phyloP scores from a whole-genome alignment of 495 filamentous ascomycete species.

The Xylaria telfairii region DNA sequence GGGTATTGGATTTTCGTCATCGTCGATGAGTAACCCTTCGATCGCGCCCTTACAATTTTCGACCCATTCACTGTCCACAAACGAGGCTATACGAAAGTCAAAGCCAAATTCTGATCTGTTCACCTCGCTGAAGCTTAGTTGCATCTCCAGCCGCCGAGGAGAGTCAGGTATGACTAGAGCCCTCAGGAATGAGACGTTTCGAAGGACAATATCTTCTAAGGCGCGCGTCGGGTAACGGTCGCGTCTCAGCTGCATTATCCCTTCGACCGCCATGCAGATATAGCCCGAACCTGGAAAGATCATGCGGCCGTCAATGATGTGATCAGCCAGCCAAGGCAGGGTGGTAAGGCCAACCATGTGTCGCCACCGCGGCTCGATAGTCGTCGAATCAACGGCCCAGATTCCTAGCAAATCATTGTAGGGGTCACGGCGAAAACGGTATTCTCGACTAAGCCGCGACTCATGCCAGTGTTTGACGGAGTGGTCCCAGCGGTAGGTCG shows the following conservation, averaged over 20 bases:
- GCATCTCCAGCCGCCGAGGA: too few species aligned
- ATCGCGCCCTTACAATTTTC: too few species aligned
- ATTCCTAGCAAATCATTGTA: conserved; percentile 54
- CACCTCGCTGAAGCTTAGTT: too few species aligned
- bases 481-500: conserved; percentile 54
- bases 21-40: too few species aligned
- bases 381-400: conserved; percentile 35
- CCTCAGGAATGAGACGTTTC: too few species aligned
- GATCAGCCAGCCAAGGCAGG: conserved; percentile 56
- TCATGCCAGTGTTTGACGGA: conserved; percentile 49
- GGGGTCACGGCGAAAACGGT: conserved; percentile 46
- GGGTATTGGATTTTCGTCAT: too few species aligned
- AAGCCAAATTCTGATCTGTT: too few species aligned
- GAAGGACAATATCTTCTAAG: too few species aligned
- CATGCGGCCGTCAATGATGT: conserved; percentile 45
- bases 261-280: conserved; percentile 28
- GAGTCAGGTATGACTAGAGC: too few species aligned
- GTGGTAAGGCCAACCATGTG: conserved; percentile 43
- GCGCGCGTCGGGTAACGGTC: not conserved
- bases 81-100: too few species aligned
- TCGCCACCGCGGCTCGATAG: conserved; percentile 48
- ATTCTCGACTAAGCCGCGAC: conserved; percentile 45
- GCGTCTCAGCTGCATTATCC: not conserved
- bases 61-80: too few species aligned
- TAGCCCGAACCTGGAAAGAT: conserved; percentile 58